Base-by-base conservation (phyloP, 129 eudicot species). In the Artemisia annua region DNA sequence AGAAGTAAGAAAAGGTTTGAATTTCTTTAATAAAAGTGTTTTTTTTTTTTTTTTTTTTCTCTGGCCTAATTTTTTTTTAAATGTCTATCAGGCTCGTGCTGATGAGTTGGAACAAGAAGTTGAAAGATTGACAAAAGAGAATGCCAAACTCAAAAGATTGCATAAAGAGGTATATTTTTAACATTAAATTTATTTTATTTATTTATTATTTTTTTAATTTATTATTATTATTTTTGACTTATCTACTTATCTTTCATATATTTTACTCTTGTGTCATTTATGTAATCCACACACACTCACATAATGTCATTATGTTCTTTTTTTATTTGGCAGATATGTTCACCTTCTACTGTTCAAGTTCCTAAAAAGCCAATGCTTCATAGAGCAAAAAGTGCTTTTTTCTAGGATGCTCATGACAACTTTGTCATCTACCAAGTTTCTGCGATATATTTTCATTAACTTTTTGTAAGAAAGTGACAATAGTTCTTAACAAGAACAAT, bases 161-260 rank as follows among this genome's bases (percentile, higher is more conserved):
- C 82, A 77, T 32, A 62, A 77, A 59, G 71, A 77, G 81, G 81
- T 77, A n/a, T n/a, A n/a, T n/a, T n/a, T n/a, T n/a, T n/a, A n/a
- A n/a, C n/a, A n/a, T n/a, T n/a, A n/a, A n/a, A n/a, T n/a, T n/a
- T n/a, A n/a, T n/a, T n/a, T n/a, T n/a, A n/a, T n/a, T n/a, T n/a
- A n/a, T n/a, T n/a, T n/a, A n/a, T n/a, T n/a, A n/a, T n/a, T n/a
- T n/a, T n/a, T n/a, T n/a, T n/a, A n/a, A n/a, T n/a, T n/a, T n/a
- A n/a, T n/a, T n/a, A n/a, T n/a, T n/a, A n/a, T n/a, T n/a, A n/a
- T n/a, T n/a, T n/a, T n/a, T n/a, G n/a, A n/a, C n/a, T n/a, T n/a
- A n/a, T n/a, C n/a, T n/a, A n/a, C n/a, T n/a, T n/a, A n/a, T n/a
- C n/a, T n/a, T n/a, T n/a, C n/a, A n/a, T n/a, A n/a, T n/a, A n/a